Evolutionary conservation across 768 basidiomycete species (phyloP), one percentile per base, ranked within the genome.

Genomic region (Calocybe gangraenosa): DNA sequence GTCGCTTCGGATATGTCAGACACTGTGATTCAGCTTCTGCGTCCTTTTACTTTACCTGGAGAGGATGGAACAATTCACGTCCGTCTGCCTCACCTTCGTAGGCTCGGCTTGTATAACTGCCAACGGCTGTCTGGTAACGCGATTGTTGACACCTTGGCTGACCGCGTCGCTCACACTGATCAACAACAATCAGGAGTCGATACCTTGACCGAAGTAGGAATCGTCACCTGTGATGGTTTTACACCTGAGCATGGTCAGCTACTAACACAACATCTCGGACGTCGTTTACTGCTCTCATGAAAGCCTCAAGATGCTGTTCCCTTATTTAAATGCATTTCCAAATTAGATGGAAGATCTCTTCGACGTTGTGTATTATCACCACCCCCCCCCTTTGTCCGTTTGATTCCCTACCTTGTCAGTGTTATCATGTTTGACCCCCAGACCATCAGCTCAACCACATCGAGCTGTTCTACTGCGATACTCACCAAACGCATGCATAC

Each of bases 1-100:
- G 79, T 82, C 44, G 87, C 82, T 18, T 88, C 85, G 7, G 87
- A 90, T 61, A 84, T 89, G 87, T 84, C 84, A 20, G 72, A 89
- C 64, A 77, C 67, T 32, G 87, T 89, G 47, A 69, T 89, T 33
- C 62, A 65, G 23, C 67, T 87, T 49, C 66, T 90, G 18, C 69
- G 67, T 34, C 82, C 83, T 11, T 63, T 52, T 22, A 50, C 20
- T 37, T 48, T 37, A 18, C 28, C 41, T 14, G 47, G 33, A 3
- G 37, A 40, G 8, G 59, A 42, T 28, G 48, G 47, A 21, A 37
- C 23, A 35, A 15, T 63, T 41, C 65, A 62, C 7, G 55, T 84
- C 40, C 70, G 82, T 22, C 60, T 87, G 18, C 85, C 84, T 20
- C 66, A 60, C 43, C 67, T 89, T 42, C 60, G 65, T 23, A 66